These are phyloP conservation scores for Chionographis japonica DNA, from an alignment of 106 monocot genomes.

Conservation along the genomic window DNA sequence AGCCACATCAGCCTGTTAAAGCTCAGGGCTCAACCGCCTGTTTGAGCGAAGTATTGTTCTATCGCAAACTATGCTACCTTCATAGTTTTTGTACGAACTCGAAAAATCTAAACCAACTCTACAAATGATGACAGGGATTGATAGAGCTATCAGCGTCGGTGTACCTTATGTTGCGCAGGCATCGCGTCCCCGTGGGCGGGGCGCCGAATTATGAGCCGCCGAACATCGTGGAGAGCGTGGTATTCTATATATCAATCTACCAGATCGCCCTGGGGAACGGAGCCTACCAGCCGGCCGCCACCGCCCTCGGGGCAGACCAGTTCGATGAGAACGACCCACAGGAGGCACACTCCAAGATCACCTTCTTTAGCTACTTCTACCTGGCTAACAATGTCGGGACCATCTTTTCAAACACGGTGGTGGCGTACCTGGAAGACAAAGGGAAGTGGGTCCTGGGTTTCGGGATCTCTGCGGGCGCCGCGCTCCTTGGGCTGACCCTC, in stretches of 20 bases:
- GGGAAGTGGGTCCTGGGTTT: conserved; percentile 48
- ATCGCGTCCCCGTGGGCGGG: conserved; percentile 7
- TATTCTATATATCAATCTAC: conserved; percentile 59
- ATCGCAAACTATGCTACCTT: too few relatives aligned
- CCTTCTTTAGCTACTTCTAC: conserved; percentile 70
- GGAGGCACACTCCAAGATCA: conserved; percentile 41
- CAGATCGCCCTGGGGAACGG: conserved; percentile 63
- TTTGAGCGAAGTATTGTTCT: too few relatives aligned
- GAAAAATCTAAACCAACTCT: neutral
- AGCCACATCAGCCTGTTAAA: too few relatives aligned
- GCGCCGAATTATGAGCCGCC: conserved; percentile 20
- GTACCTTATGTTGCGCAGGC: conserved; percentile 24
- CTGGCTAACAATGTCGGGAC: conserved; percentile 58
- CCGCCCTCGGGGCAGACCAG: conserved; percentile 66
- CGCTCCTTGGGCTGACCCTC: conserved; percentile 23
- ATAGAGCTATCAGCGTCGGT: conserved; percentile 35
- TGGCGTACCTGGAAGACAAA: conserved; percentile 46
- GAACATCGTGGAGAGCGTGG: conserved; percentile 8
- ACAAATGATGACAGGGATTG: conserved; percentile 35
- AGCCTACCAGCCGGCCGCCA: conserved; percentile 40
- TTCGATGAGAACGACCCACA: conserved; percentile 43
- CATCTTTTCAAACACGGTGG: conserved; percentile 44
- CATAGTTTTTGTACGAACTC: too few relatives aligned
- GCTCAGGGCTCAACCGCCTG: too few relatives aligned
- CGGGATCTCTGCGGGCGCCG: conserved; percentile 34